Percentiles rank a stretch among this genome's conserved stretches.
Evolutionary conservation across 371 early-diverging fungal genomes (phyloP).

Genomic region (Mortierella sp.): DNA sequence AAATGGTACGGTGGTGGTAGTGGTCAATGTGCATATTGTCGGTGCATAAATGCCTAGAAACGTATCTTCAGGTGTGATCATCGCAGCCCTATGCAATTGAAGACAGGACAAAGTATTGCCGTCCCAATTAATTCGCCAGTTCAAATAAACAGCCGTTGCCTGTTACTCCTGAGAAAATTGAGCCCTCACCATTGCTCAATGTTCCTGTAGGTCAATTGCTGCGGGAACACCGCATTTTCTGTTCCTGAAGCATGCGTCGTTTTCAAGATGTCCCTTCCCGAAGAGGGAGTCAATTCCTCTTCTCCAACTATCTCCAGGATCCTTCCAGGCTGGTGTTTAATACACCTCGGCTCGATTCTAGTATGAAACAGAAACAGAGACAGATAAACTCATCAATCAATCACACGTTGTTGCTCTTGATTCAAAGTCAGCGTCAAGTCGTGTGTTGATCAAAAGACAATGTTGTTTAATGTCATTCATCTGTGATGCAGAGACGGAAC

Average conservation of each 20-base stretch:
- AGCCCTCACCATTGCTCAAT: background rate
- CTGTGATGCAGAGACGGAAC: background rate
- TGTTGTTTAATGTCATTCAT: background rate
- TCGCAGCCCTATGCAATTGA: too few relatives aligned
- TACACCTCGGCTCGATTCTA: background rate
- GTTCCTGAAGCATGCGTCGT: too few relatives aligned
- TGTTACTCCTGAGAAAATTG: background rate
- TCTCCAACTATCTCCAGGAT: background rate
- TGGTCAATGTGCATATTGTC: too few relatives aligned
- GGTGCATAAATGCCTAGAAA: too few relatives aligned
- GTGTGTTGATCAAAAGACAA: background rate
- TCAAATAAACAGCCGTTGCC: too few relatives aligned
- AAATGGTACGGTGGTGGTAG: too few relatives aligned
- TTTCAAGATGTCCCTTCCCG: background rate
- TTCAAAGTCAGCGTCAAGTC: background rate
- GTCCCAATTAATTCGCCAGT: too few relatives aligned
- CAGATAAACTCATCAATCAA: background rate
- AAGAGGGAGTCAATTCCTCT: background rate
- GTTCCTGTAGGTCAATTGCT: too few relatives aligned
- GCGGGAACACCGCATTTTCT: background rate
- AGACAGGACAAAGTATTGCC: too few relatives aligned
- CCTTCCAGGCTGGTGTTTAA: background rate
- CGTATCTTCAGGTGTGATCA: too few relatives aligned
- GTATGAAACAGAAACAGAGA: background rate
- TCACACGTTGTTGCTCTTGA: background rate